Evolutionary conservation across 768 basidiomycete genomes (phyloP).

Genomic region (Boletus rubescentipes): DNA sequence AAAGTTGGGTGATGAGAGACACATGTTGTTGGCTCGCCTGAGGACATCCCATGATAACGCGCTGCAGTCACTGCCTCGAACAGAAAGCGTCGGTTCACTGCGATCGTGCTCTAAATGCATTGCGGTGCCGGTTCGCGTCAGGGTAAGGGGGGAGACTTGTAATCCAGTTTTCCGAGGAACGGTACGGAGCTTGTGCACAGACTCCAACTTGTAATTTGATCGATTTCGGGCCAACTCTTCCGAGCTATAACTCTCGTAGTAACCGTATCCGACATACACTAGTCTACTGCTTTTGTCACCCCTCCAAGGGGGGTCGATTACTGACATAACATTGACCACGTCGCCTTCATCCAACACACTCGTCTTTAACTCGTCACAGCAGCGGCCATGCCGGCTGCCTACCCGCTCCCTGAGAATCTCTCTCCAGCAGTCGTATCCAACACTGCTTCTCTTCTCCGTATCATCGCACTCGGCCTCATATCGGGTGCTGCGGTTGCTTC

Average conservation of each 20-base stretch:
- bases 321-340: constrained; percentile 12
- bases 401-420: constrained; percentile 67
- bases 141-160: too few species aligned
- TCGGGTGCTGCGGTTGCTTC: constrained; percentile 94
- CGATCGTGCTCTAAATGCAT: too few species aligned
- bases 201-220: too few species aligned
- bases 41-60: constrained; percentile 8
- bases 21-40: constrained; percentile 20
- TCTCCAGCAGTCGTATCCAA: constrained; percentile 77
- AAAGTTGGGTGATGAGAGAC: constrained; percentile 14
- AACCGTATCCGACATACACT: too few species aligned
- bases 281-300: neutral
- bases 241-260: too few species aligned
- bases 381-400: constrained; percentile 70
- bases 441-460: constrained; percentile 86
- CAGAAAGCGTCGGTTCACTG: too few species aligned
- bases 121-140: too few species aligned
- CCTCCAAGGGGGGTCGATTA: neutral
- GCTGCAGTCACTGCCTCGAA: constrained; percentile 17
- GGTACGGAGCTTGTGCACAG: too few species aligned
- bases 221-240: too few species aligned
- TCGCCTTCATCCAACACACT: constrained; percentile 9
- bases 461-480: constrained; percentile 86
- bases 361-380: neutral
- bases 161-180: too few species aligned